Conservation (phyloP, 768 basidiomycete genomes). For the Trametes elegans region DNA sequence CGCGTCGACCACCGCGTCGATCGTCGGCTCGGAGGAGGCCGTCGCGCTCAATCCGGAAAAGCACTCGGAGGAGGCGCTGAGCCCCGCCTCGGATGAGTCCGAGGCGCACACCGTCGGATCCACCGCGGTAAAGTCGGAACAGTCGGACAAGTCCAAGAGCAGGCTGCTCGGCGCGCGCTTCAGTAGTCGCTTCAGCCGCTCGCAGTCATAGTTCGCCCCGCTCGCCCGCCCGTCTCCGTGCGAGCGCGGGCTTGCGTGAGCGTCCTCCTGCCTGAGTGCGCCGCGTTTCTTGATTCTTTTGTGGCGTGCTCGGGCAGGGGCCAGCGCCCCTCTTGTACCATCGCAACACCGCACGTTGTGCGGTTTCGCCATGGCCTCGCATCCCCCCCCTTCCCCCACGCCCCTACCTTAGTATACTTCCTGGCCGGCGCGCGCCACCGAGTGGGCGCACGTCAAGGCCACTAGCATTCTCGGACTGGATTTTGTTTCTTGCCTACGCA, state of each 20-base stretch:
- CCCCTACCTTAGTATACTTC: too few relatives aligned
- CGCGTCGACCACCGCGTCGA: background rate
- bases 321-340: too few relatives aligned
- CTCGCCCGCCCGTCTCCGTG: background rate
- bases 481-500: too few relatives aligned
- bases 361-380: too few relatives aligned
- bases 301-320: too few relatives aligned
- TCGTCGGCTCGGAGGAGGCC: background rate
- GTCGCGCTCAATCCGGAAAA: conserved; percentile 2
- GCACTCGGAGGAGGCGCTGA: background rate
- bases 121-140: too few relatives aligned
- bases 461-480: background rate
- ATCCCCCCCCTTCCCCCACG: too few relatives aligned
- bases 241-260: background rate
- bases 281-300: too few relatives aligned
- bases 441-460: too few relatives aligned
- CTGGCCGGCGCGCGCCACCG: too few relatives aligned
- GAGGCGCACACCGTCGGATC: background rate
- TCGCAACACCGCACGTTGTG: too few relatives aligned
- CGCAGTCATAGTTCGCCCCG: background rate
- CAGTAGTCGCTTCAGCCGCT: conserved; percentile 14
- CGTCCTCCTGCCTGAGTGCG: too few relatives aligned
- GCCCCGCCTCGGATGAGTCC: background rate
- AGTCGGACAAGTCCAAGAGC: background rate
- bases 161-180: conserved; percentile 14